Conservation (phyloP, 2,329 filamentous ascomycete species). For the Pseudogymnoascus sp. region DNA sequence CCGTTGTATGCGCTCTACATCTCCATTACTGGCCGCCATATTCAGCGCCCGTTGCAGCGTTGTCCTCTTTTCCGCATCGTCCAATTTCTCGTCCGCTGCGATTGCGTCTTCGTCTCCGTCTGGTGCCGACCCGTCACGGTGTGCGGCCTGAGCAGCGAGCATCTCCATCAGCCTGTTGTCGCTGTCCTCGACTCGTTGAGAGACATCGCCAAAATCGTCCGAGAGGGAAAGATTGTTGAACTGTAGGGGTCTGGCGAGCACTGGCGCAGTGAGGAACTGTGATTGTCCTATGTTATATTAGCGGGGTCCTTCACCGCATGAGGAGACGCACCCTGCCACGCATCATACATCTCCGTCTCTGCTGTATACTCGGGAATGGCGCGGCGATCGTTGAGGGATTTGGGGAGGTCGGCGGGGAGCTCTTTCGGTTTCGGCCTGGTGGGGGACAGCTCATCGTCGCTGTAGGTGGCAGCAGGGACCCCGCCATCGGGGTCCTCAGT, state of each 20-base stretch:
- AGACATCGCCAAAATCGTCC: constrained; percentile 62
- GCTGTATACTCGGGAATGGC: constrained; percentile 58
- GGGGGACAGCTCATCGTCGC: constrained; percentile 41
- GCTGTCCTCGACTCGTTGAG: constrained; percentile 52
- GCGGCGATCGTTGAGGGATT: constrained; percentile 81
- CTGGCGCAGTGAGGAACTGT: constrained; percentile 84
- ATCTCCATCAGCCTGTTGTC: constrained; percentile 90
- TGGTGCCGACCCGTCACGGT: constrained; percentile 65
- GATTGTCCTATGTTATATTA: constrained; percentile 65
- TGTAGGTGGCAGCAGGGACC: constrained; percentile 45
- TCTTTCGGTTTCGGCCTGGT: constrained; percentile 36
- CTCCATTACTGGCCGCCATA: constrained; percentile 95
- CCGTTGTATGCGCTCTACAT: constrained; percentile 71
- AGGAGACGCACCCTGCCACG: constrained; percentile 72
- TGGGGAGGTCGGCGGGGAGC: constrained; percentile 82
- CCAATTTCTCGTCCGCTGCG: constrained; percentile 65
- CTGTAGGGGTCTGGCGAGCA: constrained; percentile 73
- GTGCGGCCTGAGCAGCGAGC: constrained; percentile 87
- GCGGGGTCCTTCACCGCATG: constrained; percentile 17
- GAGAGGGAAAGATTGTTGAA: constrained; percentile 72
- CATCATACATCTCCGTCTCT: constrained; percentile 97
- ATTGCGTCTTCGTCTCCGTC: constrained; percentile 72
- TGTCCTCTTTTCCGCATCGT: constrained; percentile 70
- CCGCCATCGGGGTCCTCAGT: constrained; percentile 44
- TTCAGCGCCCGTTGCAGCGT: constrained; percentile 82